Evolutionary conservation across 2,329 filamentous ascomycete genomes (phyloP), one percentile per base, ranked within the genome.

Genomic region (Bipolaris gigantea): DNA sequence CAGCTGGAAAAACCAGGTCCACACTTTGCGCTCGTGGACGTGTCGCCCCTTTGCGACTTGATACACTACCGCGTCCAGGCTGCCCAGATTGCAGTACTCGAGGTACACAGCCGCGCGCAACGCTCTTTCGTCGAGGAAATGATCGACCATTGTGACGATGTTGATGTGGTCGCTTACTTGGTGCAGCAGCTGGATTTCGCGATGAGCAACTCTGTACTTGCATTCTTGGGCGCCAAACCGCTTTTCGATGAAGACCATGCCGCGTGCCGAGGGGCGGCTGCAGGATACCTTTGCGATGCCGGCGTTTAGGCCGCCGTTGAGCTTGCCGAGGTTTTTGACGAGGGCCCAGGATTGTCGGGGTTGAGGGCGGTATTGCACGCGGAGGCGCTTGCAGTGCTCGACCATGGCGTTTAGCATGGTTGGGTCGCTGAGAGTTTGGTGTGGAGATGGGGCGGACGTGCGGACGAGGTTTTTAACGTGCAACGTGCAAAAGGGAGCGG

Each of bases 221-320:
- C 62, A 51, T 13, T 58, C 21, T 6, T 48, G 18, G 2, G 15
- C 11, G 0, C 27, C 8, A 33, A 59, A 57, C 1, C 52, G 43
- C 33, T 66, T 66, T 18, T 66, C 63, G 33, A 65, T 61, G 36
- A 56, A 60, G 7, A 48, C 19, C 27, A 45, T 43, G 10, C 19
- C 30, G 8, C 16, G 23, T 2, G 54, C 41, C 15, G 27, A 36
- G 55, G 25, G 61, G 59, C 36, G 30, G 9, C 19, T 36, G 41
- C 43, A 42, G 13, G 19, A 35, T 6, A 48, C 43, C 25, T 48
- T 47, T 25, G 27, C 39, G 19, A 59, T 59, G n/a, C 56, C 49
- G 1, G 30, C 45, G n/a, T 56, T 53, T 6, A 58, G n/a, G 11
- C 56, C 56, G n/a, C 56, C 53, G 25, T 43, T 39, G 19, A 56